Base-by-base conservation (phyloP, 805 yeast species). In the Candida silvicultrix region DNA sequence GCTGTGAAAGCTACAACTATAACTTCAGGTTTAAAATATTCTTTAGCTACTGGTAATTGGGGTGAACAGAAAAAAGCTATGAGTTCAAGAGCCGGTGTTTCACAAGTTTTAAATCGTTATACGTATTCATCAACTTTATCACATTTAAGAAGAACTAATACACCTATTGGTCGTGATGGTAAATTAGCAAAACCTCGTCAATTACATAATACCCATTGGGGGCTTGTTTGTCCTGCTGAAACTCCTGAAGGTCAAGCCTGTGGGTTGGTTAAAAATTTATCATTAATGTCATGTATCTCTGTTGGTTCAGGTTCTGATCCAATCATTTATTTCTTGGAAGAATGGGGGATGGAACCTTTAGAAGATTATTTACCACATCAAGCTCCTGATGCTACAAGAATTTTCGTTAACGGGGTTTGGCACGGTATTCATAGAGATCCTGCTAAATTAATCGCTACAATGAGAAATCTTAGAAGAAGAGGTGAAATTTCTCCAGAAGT, bases 191-290 rank as follows among this genome's bases (percentile, higher is more conserved):
- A 94, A 62, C 99, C 99, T 41, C 90, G 99, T 74, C 99, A 94
- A 73, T 77, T 94, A 62, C 99, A 94, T 73, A 94, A 94, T 67
- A 94, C 99, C 28, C 99, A 94, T 71, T 94, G 99, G 99, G 99
- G 99, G 62, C 78, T 94, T 59, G 98, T 94, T 40, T 94, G 99
- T 71, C 99, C 99, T 44, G 99, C 99, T 21, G 99, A 94, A 69
- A 94, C 99, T 16, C 99, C 99, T 3, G 99, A 94, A 74, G 99
- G 99, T 63, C 99, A 94, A 73, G 99, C 99, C 32, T 94, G 99
- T 85, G 99, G 99, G 63, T 76, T 94, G 67, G 99, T 94, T 45
- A 94, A 94, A 74, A 94, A 94, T 68, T 74, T 94, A 64, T 90
- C 98, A 1, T 73, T 94, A 55, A 90, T 94, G 98, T 81, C 98